A percentile compares a stretch with the other conserved stretches of the same genome.
Conservation (phyloP, 2,329 filamentous ascomycete genomes). For the Xylaria sp. region DNA sequence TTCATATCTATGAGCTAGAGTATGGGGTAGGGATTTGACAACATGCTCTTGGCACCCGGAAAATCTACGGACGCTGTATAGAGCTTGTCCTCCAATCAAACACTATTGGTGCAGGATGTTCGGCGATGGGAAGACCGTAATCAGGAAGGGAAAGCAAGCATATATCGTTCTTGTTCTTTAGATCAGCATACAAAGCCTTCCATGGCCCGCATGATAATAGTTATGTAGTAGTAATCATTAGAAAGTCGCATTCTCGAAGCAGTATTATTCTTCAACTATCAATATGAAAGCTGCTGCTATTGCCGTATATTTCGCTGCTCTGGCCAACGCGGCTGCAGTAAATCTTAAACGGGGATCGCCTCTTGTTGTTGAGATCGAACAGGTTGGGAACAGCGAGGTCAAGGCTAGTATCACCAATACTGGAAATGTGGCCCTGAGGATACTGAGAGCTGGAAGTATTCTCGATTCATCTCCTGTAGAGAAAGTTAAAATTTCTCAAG, state of each 20-base stretch:
- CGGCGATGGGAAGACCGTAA: neutral
- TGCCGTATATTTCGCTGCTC: conserved; percentile 8
- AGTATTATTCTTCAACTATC: neutral
- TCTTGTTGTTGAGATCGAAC: conserved; percentile 55
- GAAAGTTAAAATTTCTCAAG: conserved; percentile 59
- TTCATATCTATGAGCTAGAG: neutral
- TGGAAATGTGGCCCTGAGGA: conserved; percentile 56
- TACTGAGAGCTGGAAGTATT: conserved; percentile 62
- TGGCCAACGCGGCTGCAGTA: conserved; percentile 18
- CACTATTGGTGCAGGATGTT: neutral
- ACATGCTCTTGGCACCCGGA: conserved; percentile 5
- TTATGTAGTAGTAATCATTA: neutral
- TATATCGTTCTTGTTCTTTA: neutral
- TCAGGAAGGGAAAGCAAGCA: conserved; percentile 13
- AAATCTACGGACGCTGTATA: neutral
- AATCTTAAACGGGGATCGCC: conserved; percentile 37
- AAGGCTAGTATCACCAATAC: conserved; percentile 63
- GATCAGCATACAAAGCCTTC: neutral
- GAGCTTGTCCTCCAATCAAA: conserved; percentile 13
- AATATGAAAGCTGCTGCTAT: conserved; percentile 25
- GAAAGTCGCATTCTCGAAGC: neutral
- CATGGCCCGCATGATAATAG: neutral
- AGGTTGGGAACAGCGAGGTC: conserved; percentile 60
- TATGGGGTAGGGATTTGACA: neutral
- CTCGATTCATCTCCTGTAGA: conserved; percentile 60